Percentiles rank a stretch among this genome's conserved stretches.
These are phyloP conservation scores for Colletotrichum caudatum DNA, from an alignment of 2,329 filamentous ascomycete genomes.

Conservation along the genomic window DNA sequence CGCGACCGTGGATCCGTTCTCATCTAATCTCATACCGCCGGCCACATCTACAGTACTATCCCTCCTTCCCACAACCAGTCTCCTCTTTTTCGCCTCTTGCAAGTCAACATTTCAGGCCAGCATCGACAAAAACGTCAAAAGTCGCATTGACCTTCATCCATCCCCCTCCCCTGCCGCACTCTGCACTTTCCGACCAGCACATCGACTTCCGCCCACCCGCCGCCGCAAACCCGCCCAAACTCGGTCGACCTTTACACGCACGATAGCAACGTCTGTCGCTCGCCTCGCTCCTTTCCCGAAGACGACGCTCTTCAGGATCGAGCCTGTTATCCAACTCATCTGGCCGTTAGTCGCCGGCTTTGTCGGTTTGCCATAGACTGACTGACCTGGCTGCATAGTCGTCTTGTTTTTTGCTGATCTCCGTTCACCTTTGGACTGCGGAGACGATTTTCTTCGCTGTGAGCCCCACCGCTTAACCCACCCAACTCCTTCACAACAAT, in stretches of 20 bases:
- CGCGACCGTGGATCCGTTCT: constrained; percentile 13
- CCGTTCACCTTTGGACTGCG: not conserved
- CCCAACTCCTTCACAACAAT: not conserved
- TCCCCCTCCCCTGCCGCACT: not conserved
- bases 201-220: not conserved
- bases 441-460: constrained; percentile 13
- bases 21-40: not conserved
- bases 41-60: not conserved
- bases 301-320: not conserved
- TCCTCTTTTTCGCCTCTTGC: not conserved
- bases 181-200: not conserved
- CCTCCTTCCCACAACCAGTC: not conserved
- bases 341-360: not conserved
- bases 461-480: constrained; percentile 19
- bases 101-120: not conserved
- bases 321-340: not conserved
- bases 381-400: not conserved
- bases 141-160: not conserved
- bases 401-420: constrained; percentile 2
- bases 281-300: not conserved
- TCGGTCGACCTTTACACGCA: not conserved
- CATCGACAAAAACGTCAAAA: not conserved
- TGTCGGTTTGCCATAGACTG: not conserved
- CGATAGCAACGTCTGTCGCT: not conserved
- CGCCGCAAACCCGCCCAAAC: not conserved